Percentiles rank a stretch among this genome's conserved stretches.
phyloP scores from a whole-genome alignment of 1,284 basidiomycete genomes.

The Mycosarcoma maydis region DNA sequence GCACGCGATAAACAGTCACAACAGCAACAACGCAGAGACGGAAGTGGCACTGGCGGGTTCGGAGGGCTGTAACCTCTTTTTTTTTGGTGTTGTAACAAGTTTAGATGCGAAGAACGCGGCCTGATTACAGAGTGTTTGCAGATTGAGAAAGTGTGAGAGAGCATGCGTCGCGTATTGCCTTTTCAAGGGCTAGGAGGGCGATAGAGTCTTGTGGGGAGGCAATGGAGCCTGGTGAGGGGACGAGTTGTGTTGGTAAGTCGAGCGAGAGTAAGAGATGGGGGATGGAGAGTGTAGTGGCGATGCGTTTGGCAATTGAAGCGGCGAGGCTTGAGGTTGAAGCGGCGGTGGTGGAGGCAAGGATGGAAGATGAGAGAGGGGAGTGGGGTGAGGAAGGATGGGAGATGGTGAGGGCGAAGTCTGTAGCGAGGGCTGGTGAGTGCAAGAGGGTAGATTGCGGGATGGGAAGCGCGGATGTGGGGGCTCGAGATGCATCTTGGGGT shows the following conservation, averaged over 20 bases:
- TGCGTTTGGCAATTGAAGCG: constrained; percentile 19
- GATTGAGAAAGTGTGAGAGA: neutral
- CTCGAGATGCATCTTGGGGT: constrained; percentile 7
- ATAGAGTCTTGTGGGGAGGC: constrained; percentile 31
- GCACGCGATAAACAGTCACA: constrained; percentile 9
- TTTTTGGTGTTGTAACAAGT: too few relatives aligned
- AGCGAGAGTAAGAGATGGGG: constrained; percentile 51
- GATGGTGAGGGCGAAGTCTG: constrained; percentile 51
- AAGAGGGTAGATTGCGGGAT: neutral
- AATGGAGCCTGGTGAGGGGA: neutral
- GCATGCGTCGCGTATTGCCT: constrained; percentile 35
- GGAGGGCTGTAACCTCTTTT: too few relatives aligned
- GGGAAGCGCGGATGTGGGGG: neutral
- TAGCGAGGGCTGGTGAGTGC: constrained; percentile 7
- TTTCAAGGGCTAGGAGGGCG: constrained; percentile 45
- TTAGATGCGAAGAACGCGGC: too few relatives aligned
- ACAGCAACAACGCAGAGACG: constrained; percentile 7
- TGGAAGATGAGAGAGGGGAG: too few relatives aligned
- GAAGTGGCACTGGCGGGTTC: neutral
- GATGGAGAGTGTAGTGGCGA: constrained; percentile 22
- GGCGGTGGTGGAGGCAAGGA: neutral
- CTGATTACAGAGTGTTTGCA: too few relatives aligned
- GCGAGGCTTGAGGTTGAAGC: constrained; percentile 9
- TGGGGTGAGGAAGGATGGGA: too few relatives aligned
- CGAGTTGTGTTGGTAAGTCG: constrained; percentile 31